Evolutionary conservation across 1,284 basidiomycete genomes (phyloP), one percentile per base, ranked within the genome.

Genomic region (Coniophora puteana): DNA sequence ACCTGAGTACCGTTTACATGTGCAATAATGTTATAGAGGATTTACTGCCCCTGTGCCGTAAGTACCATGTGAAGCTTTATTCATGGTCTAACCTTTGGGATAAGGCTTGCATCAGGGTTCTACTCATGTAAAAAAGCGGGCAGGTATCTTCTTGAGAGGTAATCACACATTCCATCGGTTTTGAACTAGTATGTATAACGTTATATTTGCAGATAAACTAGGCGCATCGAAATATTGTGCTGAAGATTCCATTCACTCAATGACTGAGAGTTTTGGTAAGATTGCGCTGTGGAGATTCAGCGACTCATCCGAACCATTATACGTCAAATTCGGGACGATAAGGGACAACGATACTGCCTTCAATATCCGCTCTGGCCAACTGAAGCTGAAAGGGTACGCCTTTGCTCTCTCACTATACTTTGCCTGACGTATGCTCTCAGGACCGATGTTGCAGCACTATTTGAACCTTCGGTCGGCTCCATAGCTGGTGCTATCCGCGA

Each of bases 261-360:
- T 72, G 57, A 52, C 63, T 4, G 45, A 50, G 8, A 45, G 51
- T 25, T 74, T 74, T 39, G 69, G 71, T 41, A 62, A 60, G 38
- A 57, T 57, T 4, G 63, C 71, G 2, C 73, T 71, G 38, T 56
- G 63, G 1, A 58, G 61, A 7, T 74, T 73, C 52, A 63, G 51
- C 16, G 55, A 63, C 41, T 38, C 55, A 2, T 31, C 43, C 2
- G 63, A 67, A 11, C 48, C 61, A 6, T 62, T 62, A 4, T 71
- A 60, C 42, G 63, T 74, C 37, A 66, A 61, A 45, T 70, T 74
- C 14, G 71, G 70, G 4, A 54, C 60, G 4, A 54, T 62, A 36
- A 53, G 44, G 23, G 63, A 67, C 41, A 62, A 55, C 18, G 71
- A 72, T 36, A 46, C 47, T 3, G 40, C 42, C 1, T 55, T 59